Base-by-base conservation (phyloP, 1,284 basidiomycete genomes). In the Trametes polyzona region DNA sequence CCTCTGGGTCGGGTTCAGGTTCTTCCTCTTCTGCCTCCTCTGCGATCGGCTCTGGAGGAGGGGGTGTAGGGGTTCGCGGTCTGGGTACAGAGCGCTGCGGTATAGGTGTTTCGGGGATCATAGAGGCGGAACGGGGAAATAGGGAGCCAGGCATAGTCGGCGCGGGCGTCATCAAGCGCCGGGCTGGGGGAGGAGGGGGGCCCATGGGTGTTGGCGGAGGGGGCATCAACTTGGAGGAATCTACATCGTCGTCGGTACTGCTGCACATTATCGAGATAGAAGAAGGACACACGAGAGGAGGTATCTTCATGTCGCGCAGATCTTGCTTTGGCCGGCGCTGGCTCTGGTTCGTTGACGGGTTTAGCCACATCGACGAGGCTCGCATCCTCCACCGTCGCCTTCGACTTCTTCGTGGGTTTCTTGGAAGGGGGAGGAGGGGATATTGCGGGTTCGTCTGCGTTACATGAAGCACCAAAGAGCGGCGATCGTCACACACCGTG, bases 91-190 rank as follows among this genome's bases (percentile, higher is more conserved):
- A 55, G 48, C 58, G 62, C 23, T 29, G 49, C 6, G 24, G n/a
- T 1, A 36, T 52, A 1, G 42, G n/a, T 10, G 47, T 36, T 32
- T 82, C 79, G 2, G 85, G 84, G 32, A 83, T 72, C 12, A 86
- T 73, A 17, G 89, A 90, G 0, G 83, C 78, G 0, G 89, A 88
- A 5, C 87, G 83, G 8, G 88, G 83, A 66, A 84, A 89, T 7
- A 92, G 78, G 1, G 89, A 82, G 10, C 89, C 90, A n/a, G 89
- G 90, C 89, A 92, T 92, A 1, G 83, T 87, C 2, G 79, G 65
- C 1, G 82, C 82, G 2, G 74, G 71, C 19, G 48, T 58, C 17
- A 33, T 43, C 11, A 43, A 32, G 7, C 50, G 73, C 62, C 67
- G 63, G 37, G 61, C 53, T 12, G 39, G 46, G 7, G 73, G 66